Percentiles rank a stretch among this genome's conserved stretches.
These are phyloP conservation scores for Leptodontidium sp. DNA, from an alignment of 2,329 filamentous ascomycete genomes.

Conservation along the genomic window DNA sequence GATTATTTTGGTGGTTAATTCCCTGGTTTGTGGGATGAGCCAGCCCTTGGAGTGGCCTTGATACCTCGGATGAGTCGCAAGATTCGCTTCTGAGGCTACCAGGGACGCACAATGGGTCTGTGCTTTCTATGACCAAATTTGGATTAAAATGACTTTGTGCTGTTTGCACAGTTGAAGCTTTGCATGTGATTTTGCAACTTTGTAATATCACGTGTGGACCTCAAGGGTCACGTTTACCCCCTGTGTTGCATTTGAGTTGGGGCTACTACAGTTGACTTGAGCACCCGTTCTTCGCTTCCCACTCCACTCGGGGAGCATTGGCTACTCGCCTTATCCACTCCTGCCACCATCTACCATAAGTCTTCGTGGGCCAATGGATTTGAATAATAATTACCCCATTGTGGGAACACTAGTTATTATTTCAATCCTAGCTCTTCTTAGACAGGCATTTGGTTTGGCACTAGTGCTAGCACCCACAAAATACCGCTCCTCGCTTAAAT, in stretches of 20 bases:
- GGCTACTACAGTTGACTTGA: neutral
- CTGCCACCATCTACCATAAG: neutral
- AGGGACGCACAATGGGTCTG: neutral
- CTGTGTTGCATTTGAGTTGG: conserved; percentile 1
- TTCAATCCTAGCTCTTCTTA: conserved; percentile 1
- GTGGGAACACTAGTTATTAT: neutral
- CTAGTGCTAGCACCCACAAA: neutral
- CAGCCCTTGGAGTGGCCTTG: neutral
- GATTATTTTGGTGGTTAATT: neutral
- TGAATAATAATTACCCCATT: conserved; percentile 1
- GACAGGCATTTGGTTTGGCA: neutral
- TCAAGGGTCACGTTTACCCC: neutral
- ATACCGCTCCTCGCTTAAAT: neutral
- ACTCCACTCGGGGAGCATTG: no score
- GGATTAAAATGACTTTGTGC: conserved; percentile 2
- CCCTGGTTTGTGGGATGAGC: neutral
- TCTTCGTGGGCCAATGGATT: neutral
- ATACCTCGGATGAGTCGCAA: neutral
- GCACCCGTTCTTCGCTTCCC: neutral
- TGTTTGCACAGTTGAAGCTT: neutral
- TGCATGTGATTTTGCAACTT: conserved; percentile 4
- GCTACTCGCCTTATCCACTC: no score
- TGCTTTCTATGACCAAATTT: neutral
- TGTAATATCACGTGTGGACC: neutral
- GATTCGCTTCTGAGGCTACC: neutral